Evolutionary conservation across 805 yeast genomes (phyloP).

Genomic region (Metschnikowia cerradonensis): DNA sequence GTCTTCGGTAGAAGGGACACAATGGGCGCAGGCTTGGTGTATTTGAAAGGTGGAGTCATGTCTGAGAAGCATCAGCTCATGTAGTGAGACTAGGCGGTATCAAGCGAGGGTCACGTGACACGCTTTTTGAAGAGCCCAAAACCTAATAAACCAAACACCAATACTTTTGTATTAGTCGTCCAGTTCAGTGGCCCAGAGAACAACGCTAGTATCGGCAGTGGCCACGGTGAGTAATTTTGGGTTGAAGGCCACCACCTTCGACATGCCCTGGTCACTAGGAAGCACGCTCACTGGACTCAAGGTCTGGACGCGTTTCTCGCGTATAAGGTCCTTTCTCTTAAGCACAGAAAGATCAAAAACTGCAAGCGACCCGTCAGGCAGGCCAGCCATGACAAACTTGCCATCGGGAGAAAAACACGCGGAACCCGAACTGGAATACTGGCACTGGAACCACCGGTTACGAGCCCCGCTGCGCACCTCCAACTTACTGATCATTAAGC

Average conservation of each 20-base stretch:
- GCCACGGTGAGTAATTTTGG: conserved; percentile 61
- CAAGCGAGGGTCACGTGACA: not conserved
- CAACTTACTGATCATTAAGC: conserved; percentile 40
- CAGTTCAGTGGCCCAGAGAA: conserved; percentile 33
- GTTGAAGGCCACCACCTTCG: conserved; percentile 53
- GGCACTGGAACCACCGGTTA: conserved; percentile 22
- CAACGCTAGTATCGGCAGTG: conserved; percentile 34
- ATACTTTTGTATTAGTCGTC: not conserved
- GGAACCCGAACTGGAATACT: conserved; percentile 32
- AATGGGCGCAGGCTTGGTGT: not conserved
- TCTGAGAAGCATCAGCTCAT: no score
- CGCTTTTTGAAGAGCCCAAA: no score
- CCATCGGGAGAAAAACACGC: conserved; percentile 40
- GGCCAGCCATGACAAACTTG: conserved; percentile 33
- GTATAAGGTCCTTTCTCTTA: conserved; percentile 10
- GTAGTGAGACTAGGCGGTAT: no score
- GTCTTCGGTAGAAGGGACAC: not conserved
- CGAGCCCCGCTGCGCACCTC: conserved; percentile 11
- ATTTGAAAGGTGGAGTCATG: not conserved
- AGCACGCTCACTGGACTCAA: conserved; percentile 24
- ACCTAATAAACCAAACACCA: no score
- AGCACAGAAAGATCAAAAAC: conserved; percentile 29
- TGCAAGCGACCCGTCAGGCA: conserved; percentile 22
- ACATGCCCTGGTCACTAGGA: conserved; percentile 28
- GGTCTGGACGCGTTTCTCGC: conserved; percentile 16